Conservation (phyloP, 2,329 filamentous ascomycete species). For the Scleromitrula shiraiana region DNA sequence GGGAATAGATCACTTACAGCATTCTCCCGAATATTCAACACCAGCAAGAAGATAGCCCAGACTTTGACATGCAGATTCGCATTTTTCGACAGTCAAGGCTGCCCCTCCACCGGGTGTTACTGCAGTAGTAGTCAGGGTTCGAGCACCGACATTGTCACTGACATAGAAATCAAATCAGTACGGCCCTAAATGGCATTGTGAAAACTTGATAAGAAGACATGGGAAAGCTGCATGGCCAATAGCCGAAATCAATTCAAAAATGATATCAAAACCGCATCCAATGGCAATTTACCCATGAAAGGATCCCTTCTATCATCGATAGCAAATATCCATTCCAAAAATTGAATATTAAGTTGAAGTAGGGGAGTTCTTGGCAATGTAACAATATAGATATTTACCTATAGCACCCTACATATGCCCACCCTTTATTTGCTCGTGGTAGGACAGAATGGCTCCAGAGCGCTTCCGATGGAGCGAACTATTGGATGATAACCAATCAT, state of each 20-base stretch:
- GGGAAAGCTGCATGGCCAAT: neutral
- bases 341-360: neutral
- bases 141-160: slow-evolving; percentile 4
- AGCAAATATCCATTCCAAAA: neutral
- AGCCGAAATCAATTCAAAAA: neutral
- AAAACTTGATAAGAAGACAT: neutral
- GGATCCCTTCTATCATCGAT: neutral
- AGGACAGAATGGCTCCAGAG: neutral
- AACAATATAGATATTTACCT: slow-evolving; percentile 4
- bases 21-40: slow-evolving; percentile 39
- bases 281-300: neutral
- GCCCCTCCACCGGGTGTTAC: slow-evolving; percentile 12
- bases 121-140: slow-evolving; percentile 8
- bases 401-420: slow-evolving; percentile 10
- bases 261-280: neutral
- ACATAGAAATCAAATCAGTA: neutral
- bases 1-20: slow-evolving; percentile 24
- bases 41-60: slow-evolving; percentile 34
- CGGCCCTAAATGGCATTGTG: neutral
- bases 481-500: slow-evolving; percentile 3
- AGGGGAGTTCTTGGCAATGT: neutral
- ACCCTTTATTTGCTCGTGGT: slow-evolving; percentile 8
- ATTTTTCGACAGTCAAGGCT: slow-evolving; percentile 19
- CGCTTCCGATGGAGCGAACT: slow-evolving; percentile 8
- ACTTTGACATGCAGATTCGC: slow-evolving; percentile 18